Conservation (phyloP, 768 basidiomycete species). For the Piloderma croceum region DNA sequence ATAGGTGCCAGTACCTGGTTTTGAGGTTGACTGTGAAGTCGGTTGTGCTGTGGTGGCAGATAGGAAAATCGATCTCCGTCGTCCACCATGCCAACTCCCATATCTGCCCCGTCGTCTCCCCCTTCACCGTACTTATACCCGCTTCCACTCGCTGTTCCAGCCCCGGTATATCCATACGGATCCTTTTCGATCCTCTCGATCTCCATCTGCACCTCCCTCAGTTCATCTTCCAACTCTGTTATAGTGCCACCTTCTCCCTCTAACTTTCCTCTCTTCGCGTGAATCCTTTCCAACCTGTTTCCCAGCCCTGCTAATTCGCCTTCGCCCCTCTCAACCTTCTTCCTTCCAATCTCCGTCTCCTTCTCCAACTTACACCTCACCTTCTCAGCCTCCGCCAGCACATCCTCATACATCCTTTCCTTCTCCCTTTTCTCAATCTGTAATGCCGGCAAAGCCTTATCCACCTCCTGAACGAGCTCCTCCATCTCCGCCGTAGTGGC, state of each 20-base stretch:
- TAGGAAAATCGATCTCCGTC: neutral
- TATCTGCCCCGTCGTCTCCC: neutral
- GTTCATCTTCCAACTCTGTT: slow-evolving; percentile 62
- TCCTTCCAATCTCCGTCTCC: slow-evolving; percentile 45
- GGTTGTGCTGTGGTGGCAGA: slow-evolving; percentile 1
- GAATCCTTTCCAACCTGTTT: slow-evolving; percentile 64
- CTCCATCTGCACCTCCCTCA: slow-evolving; percentile 55
- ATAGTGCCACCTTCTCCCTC: slow-evolving; percentile 52
- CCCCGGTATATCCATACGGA: no score
- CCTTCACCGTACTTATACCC: neutral
- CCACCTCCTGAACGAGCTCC: slow-evolving; percentile 41
- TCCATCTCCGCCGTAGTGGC: slow-evolving; percentile 44
- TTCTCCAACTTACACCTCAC: slow-evolving; percentile 41
- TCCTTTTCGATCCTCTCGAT: slow-evolving; percentile 39
- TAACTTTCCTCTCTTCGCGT: slow-evolving; percentile 59
- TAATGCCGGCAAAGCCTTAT: slow-evolving; percentile 39
- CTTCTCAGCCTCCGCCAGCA: slow-evolving; percentile 41
- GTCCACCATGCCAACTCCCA: no score
- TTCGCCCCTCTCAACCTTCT: slow-evolving; percentile 49
- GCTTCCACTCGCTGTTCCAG: neutral
- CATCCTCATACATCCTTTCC: slow-evolving; percentile 36
- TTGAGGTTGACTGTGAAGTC: neutral
- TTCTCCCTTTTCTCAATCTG: slow-evolving; percentile 32
- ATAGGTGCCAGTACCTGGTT: neutral
- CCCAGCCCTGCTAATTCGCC: slow-evolving; percentile 51